Evolutionary conservation across 2,329 filamentous ascomycete genomes (phyloP), one percentile per base, ranked within the genome.

Genomic region (Sporothrix brunneoviolacea): DNA sequence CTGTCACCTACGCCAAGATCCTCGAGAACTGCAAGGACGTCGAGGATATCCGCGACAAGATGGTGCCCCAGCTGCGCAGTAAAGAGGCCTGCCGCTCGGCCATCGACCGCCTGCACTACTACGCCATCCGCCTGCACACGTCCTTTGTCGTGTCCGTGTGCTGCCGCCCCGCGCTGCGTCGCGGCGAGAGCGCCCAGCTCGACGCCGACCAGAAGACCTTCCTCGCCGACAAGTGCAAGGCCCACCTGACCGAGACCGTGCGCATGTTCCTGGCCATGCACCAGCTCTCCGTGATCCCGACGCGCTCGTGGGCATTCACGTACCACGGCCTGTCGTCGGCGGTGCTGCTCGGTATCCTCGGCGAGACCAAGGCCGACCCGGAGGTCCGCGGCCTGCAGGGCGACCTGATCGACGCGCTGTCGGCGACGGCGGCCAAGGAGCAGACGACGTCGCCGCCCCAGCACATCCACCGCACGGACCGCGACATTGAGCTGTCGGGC

Each of bases 261-360:
- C 75, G 79, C 36, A 84, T 84, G 80, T 84, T 84, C 60, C 68
- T 84, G 19, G 78, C 80, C 15, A 84, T 84, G 81, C 80, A 84
- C 62, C 80, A 83, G 55, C 67, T 84, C 27, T 83, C 80, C 2
- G 77, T 82, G 8, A 83, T 84, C 41, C 81, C 81, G 1, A 84
- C 81, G 0, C 70, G 81, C 22, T 83, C 79, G 51, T 84, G 81
- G 81, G 80, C 81, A 0, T 84, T 84, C 54, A 84, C 81, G 1
- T 84, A 84, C 52, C 80, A 84, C 58, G 80, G 81, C 2, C 71
- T 84, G 8, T 84, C 80, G 8, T 84, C 81, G 0, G 81, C 81
- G 1, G 71, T 84, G 4, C 68, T 84, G 4, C 74, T 84, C 8
- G 80, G 80, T 15, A 82, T 84, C 45, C 61, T 83, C 1, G 77